Percentiles rank a stretch among this genome's conserved stretches.
Conservation (phyloP, 345 rosid species). For the Cardamine chenopodiifolia region DNA sequence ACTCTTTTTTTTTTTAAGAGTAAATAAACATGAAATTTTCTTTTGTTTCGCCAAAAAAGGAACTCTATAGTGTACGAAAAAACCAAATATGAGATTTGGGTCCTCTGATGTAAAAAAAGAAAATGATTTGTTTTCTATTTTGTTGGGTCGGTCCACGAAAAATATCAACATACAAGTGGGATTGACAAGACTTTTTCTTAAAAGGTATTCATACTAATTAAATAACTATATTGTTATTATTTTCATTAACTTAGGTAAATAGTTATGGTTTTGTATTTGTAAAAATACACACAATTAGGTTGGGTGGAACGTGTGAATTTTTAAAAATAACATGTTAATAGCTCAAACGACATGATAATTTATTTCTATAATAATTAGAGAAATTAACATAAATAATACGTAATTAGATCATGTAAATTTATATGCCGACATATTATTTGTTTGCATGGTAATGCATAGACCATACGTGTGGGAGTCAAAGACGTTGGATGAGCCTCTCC, state of each 20-base stretch:
- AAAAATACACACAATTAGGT: not conserved
- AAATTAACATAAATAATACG: not conserved
- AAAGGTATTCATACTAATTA: not conserved
- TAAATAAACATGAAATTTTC: conserved; percentile 4
- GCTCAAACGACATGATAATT: too few relatives aligned
- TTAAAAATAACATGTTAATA: not conserved
- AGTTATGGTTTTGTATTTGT: not conserved
- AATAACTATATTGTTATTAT: not conserved
- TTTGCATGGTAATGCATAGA: not conserved
- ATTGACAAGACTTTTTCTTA: not conserved
- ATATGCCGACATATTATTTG: not conserved
- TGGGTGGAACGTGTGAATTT: not conserved
- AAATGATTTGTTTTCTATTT: not conserved
- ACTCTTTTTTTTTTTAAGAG: not conserved
- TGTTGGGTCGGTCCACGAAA: conserved; percentile 13
- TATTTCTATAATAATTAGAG: not conserved
- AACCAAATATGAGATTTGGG: conserved; percentile 1
- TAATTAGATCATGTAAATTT: not conserved
- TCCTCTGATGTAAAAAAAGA: not conserved
- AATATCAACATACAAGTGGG: conserved; percentile 15
- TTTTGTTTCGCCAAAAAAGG: not conserved
- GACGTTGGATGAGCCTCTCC: not conserved
- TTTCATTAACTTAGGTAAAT: not conserved
- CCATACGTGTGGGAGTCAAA: not conserved
- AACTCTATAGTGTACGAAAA: conserved; percentile 14